phyloP scores from a whole-genome alignment of 257 asterid genomes.

The Solanum bulbocastanum region DNA sequence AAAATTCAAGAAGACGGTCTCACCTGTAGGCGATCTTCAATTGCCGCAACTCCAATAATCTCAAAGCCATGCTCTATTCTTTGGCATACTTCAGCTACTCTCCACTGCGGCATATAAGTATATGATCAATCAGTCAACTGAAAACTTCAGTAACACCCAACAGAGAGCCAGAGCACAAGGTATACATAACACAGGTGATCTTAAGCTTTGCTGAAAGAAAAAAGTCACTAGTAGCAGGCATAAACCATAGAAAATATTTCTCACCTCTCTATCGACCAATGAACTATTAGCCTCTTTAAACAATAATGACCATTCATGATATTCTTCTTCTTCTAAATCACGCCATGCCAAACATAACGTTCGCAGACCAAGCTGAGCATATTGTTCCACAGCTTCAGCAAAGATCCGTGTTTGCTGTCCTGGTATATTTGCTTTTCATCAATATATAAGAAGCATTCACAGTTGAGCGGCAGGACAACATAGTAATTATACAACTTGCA shows the following conservation, averaged over 20 bases:
- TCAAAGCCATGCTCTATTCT: conserved; percentile 79
- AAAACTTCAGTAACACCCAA: neutral
- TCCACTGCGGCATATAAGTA: conserved; percentile 45
- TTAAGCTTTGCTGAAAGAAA: neutral
- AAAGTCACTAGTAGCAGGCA: neutral
- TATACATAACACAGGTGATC: neutral
- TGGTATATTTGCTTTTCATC: conserved; percentile 28
- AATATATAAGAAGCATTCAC: neutral
- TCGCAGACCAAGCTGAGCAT: conserved; percentile 92
- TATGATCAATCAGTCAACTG: neutral
- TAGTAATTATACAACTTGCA: neutral
- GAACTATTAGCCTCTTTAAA: conserved; percentile 95
- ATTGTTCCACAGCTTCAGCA: conserved; percentile 89
- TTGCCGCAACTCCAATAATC: conserved; percentile 96
- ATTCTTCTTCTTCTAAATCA: conserved; percentile 67
- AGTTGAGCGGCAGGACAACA: neutral
- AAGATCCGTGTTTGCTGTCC: conserved; percentile 71
- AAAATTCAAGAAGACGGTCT: neutral
- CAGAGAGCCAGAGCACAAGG: neutral
- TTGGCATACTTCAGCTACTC: conserved; percentile 96
- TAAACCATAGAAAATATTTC: neutral
- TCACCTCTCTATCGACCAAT: conserved; percentile 92
- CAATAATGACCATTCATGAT: conserved; percentile 82
- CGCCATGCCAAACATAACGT: conserved; percentile 98
- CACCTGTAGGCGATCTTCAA: conserved; percentile 97